Base-by-base conservation (phyloP, 176 grass and related monocot species). In the Leersia perrieri region DNA sequence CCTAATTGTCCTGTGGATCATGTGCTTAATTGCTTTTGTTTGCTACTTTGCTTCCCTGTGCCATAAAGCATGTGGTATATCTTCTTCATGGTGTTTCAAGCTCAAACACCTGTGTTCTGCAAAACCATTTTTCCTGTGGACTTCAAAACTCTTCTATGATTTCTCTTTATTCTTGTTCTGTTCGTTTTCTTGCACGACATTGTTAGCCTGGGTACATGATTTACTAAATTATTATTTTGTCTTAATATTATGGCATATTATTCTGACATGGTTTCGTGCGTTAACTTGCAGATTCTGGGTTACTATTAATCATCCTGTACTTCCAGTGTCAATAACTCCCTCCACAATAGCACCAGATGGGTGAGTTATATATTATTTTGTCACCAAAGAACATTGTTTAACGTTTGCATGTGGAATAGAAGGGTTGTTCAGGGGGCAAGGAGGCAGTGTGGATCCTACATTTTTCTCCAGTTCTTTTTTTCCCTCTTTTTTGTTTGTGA, bases 271-370 rank as follows among this genome's bases (percentile, higher is more conserved):
- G 32, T 88, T 86, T 86, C 47, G 30, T 78, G 66, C 33, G 82
- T 23, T 71, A 61, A 76, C 27, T 33, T 90, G 66, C 88, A 98
- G 92, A 77, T 98, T 98, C 82, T 98, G 92, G 90, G 72, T 89
- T 58, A 88, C 89, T 41, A 16, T 98, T 41, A 68, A 73, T 66
- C 76, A 92, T 70, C 83, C 79, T 9, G 80, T 97, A 84, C 64
- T 62, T 79, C 83, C 83, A 26, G 10, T 85, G 27, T 81, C 79
- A 86, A 62, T 98, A 79, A 34, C 73, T 70, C 79, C 95, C 35
- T 88, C 81, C 62, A 53, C 38, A 18, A 25, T 88, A 51, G 73
- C 38, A 26, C 45, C 66, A 75, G 90, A 97, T 28, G 92, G 92
- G 95, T 97, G 75, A 92, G 90, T 75, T 33, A 77, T 82, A 41